Base-by-base conservation (phyloP, 1,284 basidiomycete species). In the Tilletia indica region DNA sequence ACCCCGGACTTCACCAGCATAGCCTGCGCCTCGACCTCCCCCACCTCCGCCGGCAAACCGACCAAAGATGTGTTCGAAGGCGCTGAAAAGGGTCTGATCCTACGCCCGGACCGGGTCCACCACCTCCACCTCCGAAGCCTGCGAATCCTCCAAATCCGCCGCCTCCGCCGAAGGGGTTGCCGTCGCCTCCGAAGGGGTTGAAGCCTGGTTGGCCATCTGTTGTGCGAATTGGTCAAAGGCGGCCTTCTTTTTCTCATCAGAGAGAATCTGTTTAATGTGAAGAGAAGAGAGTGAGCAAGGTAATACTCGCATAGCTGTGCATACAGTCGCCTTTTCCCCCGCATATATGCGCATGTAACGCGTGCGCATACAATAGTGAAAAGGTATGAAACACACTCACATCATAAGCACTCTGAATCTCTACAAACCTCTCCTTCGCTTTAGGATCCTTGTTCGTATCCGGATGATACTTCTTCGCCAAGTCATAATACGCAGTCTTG, bases 331-430 rank as follows among this genome's bases (percentile, higher is more conserved):
- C n/a, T n/a, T 49, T 14, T 14, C 31, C 14, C 12, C 31, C 39
- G 61, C 31, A 12, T 12, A 64, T 19, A n/a, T 42, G 31, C 38
- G 3, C 19, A 31, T 31, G 25, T 31, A 31, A 31, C 25, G 25
- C 25, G 25, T 31, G 25, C 39, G 64, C 19, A 48, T 12, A n/a
- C n/a, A 36, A 36, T 47, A 36, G 36, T 2, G 12, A 63, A 63
- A 36, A 25, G 4, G 36, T 11, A 36, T 11, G 36, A 63, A 9
- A 16, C 8, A 14, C 11, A 86, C 92, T 80, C 80, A 97, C 93
- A 85, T 99, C 97, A 86, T 98, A 99, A 11, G 97, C 97, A 78
- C 90, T 89, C 85, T 99, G 97, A 72, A 99, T 97, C 85, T 99
- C 95, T 42, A 96, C 89, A 85, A 99, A 99, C 83, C 93, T 93